Base-by-base conservation (phyloP, 192 early-diverging fungal species). In the Coemansia nantahalensis region DNA sequence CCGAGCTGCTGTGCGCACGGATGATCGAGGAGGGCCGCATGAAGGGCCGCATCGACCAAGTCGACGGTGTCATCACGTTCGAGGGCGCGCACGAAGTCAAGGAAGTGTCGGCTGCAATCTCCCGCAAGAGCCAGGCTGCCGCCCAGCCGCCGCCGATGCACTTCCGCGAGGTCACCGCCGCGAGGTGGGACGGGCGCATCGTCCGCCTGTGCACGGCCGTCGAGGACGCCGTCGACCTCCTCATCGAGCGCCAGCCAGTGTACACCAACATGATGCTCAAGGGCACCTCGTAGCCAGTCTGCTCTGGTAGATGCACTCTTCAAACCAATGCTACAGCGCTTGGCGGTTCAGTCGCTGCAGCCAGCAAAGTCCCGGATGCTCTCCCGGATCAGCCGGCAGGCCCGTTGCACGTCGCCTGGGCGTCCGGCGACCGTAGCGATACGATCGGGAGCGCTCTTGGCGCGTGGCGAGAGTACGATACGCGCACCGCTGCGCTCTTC, bases 11-110 rank as follows among this genome's bases (percentile, higher is more conserved):
- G 39, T 95, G 92, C 7, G 82, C 82, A 10, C 80, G 79, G 23
- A 97, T 97, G 94, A 92, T 97, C 80, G 84, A 80, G 15, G 92
- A 97, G 69, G 85, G 89, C 16, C 67, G 92, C 17, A 82, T 98
- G 86, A 71, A 81, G 34, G 95, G 91, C 15, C 82, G 76, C 24
- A 95, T 98, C 56, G 95, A 98, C 70, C 95, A 97, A 64, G 86
- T 94, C 30, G 90, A 93, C 28, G 68, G 80, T 22, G 59, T 92
- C 11, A 84, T 98, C 38, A 87, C 83, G 45, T 98, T 98, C 58
- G 86, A 87, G 51, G 82, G 84, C 32, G 78, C 69, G 49, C 54
- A 72, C 48, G 54, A 71, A 53, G 51, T 71, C n/a, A 65, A 71
- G 48, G 64, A 78, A 31, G 60, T 71, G 2, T 40, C 60, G 2